These are phyloP conservation scores for Chiua sp. DNA, from an alignment of 1,284 basidiomycete species.

Conservation along the genomic window DNA sequence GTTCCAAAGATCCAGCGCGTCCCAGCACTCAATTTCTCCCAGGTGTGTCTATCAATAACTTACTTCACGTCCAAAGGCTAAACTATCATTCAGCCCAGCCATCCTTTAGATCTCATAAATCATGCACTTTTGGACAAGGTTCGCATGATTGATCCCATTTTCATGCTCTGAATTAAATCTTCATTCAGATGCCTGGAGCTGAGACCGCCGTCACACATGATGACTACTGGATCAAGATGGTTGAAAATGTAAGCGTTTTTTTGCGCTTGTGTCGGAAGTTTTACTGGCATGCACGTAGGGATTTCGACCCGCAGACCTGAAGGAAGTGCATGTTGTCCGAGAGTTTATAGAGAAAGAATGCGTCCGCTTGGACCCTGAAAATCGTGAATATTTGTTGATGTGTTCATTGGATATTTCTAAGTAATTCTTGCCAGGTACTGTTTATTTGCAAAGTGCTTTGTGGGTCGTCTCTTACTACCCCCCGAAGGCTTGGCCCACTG, in stretches of 20 bases:
- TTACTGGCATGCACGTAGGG: neutral
- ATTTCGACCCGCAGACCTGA: neutral
- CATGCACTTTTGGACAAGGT: neutral
- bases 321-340: neutral
- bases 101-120: neutral
- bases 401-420: neutral
- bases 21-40: neutral
- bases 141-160: too few species aligned
- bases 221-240: neutral
- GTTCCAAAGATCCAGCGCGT: neutral
- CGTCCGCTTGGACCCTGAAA: neutral
- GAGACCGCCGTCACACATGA: neutral
- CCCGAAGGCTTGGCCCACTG: too few species aligned
- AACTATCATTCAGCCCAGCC: neutral
- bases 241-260: neutral
- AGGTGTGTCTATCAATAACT: neutral
- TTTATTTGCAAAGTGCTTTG: neutral
- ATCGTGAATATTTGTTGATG: neutral
- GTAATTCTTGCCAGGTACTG: neutral
- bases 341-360: neutral
- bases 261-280: too few species aligned
- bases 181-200: neutral
- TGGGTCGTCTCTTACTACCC: neutral
- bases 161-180: neutral
- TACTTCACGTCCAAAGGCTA: too few species aligned